Conservation (phyloP, 352 stramenopile species). For the Globisporangium polare region DNA sequence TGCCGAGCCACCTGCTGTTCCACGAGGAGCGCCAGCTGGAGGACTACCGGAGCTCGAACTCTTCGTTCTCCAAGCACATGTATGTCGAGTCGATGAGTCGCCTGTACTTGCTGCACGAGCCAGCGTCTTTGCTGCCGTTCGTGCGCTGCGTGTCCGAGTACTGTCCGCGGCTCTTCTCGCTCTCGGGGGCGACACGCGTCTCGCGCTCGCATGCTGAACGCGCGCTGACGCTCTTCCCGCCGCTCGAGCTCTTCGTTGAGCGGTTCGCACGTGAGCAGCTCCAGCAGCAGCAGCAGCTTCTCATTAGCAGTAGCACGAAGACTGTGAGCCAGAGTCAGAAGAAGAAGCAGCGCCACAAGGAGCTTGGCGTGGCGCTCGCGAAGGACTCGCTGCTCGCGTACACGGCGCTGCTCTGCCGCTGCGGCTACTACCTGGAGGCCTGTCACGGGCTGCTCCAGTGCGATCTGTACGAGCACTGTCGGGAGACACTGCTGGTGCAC, state of each 20-base stretch:
- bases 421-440: conserved; percentile 48
- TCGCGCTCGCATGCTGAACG: conserved; percentile 64
- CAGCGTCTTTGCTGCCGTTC: conserved; percentile 49
- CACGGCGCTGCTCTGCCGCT: conserved; percentile 49
- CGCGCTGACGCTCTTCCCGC: conserved; percentile 58
- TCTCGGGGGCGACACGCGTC: conserved; percentile 37
- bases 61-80: conserved; percentile 84
- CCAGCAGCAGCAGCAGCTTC: conserved; percentile 5
- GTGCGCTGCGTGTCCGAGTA: conserved; percentile 53
- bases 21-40: conserved; percentile 68
- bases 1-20: conserved; percentile 76
- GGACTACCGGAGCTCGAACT: conserved; percentile 66
- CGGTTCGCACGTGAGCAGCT: conserved; percentile 20
- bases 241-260: conserved; percentile 39
- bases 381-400: conserved; percentile 56
- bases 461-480: conserved; percentile 60
- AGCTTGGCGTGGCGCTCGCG: conserved; percentile 12
- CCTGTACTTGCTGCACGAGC: conserved; percentile 74
- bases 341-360: conserved; percentile 9
- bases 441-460: conserved; percentile 55
- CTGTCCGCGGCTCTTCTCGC: conserved; percentile 62
- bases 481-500: conserved; percentile 29
- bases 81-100: conserved; percentile 83
- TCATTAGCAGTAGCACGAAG: conserved; percentile 5
- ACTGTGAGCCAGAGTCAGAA: neutral